A percentile compares a stretch with the other conserved stretches of the same genome.
Evolutionary conservation across 2,329 filamentous ascomycete species (phyloP).

Genomic region (Hypoxylon sp.): DNA sequence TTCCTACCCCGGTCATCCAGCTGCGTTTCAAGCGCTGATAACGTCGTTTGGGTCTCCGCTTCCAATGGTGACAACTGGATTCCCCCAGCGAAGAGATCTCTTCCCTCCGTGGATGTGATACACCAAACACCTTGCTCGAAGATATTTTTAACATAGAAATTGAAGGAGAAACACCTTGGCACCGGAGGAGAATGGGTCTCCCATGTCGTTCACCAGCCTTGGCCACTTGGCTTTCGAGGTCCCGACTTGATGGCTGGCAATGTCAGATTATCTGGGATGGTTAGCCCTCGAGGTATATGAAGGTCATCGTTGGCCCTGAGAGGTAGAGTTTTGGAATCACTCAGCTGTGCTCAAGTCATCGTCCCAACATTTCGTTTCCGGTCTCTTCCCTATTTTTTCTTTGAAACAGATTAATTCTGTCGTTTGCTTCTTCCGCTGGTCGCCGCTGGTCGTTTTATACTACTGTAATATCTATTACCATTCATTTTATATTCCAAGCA

Average conservation of each 20-base stretch:
- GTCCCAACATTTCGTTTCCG: constrained; percentile 45
- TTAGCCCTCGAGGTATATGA: constrained; percentile 53
- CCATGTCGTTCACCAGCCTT: constrained; percentile 37
- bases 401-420: constrained; percentile 46
- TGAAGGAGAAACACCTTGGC: constrained; percentile 52
- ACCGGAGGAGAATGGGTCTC: constrained; percentile 41
- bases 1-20: constrained; percentile 16
- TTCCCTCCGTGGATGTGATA: constrained; percentile 36
- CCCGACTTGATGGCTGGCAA: constrained; percentile 44
- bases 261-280: constrained; percentile 19
- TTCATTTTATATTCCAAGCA: constrained; percentile 24
- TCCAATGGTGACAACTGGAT: constrained; percentile 22
- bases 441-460: constrained; percentile 56
- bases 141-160: constrained; percentile 49
- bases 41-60: constrained; percentile 37
- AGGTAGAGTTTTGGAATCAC: constrained; percentile 31
- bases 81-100: constrained; percentile 33
- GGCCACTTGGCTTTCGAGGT: constrained; percentile 43
- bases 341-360: constrained; percentile 57
- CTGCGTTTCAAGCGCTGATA: constrained; percentile 44
- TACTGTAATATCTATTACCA: constrained; percentile 46
- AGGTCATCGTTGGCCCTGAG: constrained; percentile 45
- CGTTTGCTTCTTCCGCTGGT: constrained; percentile 55
- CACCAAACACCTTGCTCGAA: constrained; percentile 37
- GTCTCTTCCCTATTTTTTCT: constrained; percentile 49